These are phyloP conservation scores for Boletus speciosus DNA, from an alignment of 768 basidiomycete species.

Conservation along the genomic window DNA sequence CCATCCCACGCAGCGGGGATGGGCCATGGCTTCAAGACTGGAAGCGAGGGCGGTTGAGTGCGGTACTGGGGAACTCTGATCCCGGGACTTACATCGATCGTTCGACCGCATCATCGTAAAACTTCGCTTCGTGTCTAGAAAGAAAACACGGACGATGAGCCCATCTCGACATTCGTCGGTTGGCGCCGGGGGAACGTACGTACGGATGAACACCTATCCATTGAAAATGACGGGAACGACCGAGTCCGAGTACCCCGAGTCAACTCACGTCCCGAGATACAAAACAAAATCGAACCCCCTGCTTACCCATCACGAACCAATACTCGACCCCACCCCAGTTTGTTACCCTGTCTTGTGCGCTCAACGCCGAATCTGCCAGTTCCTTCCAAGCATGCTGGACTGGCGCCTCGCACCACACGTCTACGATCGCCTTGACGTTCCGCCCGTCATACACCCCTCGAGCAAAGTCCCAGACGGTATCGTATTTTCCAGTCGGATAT, in stretches of 20 bases:
- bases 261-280: not conserved
- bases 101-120: conserved; percentile 68
- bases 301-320: conserved; percentile 78
- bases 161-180: no score
- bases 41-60: not conserved
- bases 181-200: conserved; percentile 23
- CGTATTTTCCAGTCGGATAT: conserved; percentile 55
- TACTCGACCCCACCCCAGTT: conserved; percentile 72
- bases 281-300: not conserved
- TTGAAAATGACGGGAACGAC: not conserved
- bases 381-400: conserved; percentile 60
- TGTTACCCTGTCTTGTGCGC: conserved; percentile 40
- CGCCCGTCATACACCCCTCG: conserved; percentile 55
- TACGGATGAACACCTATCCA: conserved; percentile 68
- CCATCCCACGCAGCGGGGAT: conserved; percentile 83
- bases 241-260: not conserved
- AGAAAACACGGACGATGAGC: not conserved
- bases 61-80: not conserved
- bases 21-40: conserved; percentile 71
- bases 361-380: conserved; percentile 67
- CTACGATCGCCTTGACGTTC: conserved; percentile 65
- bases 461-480: conserved; percentile 67
- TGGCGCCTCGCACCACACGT: conserved; percentile 88
- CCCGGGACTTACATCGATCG: conserved; percentile 51
- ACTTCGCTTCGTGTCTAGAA: conserved; percentile 64